Base-by-base conservation (phyloP, 371 early-diverging fungal genomes). In the Mortierella sp. region DNA sequence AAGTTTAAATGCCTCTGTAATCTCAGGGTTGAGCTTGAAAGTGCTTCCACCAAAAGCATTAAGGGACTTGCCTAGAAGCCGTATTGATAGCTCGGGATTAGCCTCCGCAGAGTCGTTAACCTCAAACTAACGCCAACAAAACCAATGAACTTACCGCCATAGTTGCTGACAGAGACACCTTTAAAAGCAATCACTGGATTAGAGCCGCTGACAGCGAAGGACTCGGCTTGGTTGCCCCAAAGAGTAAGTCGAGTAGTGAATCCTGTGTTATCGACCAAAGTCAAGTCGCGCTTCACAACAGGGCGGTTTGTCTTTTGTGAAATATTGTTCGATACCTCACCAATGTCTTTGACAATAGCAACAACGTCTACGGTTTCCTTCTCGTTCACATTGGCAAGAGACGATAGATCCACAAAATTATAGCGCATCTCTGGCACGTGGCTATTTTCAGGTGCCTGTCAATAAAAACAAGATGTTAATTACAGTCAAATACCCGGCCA, bases 221-320 rank as follows among this genome's bases (percentile, higher is more conserved):
- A 84, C 65, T 95, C 93, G 0, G 98, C 99, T 22, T 89, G 87
- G 9, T 86, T 66, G 45, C 95, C 98, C 98, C 99, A 99, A 54
- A 99, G 86, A 10, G 99, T 98, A 32, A 95, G 60, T 6, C 93
- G 88, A 30, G 97, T 91, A n/a, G 88, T 84, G 63, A 84, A 93
- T 18, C 84, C 87, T 26, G 92, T 89, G 52, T 90, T 88, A 83
- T 99, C 99, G 0, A 93, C 97, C 49, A 99, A 69, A 0, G 85
- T 85, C 55, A 98, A 30, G 6, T 98, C 98, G 59, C 98, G 91
- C 84, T 97, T 99, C 64, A 86, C 84, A 86, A 95, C 94, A 51
- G 91, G 91, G 64, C 84, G 88, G 51, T 92, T 88, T 16, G 92
- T 90, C 24, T 88, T 86, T 79, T 93, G 95, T 35, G 95, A 74